Percentiles rank a stretch among this genome's conserved stretches.
These are phyloP conservation scores for Sporothrix inflata DNA, from an alignment of 2,329 filamentous ascomycete species.

Conservation along the genomic window DNA sequence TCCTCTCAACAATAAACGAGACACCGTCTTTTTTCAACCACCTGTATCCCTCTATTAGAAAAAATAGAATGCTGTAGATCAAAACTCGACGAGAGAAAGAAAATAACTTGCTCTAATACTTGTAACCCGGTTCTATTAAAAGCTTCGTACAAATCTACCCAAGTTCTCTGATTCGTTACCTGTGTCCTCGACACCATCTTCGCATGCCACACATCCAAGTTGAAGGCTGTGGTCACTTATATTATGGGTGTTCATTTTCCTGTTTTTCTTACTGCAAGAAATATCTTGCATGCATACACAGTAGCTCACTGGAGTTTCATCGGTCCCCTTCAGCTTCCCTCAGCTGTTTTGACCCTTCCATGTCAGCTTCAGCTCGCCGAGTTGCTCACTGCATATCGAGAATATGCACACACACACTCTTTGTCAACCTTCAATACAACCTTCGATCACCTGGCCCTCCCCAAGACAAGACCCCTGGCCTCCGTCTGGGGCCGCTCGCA, in stretches of 20 bases:
- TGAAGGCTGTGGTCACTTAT: neutral
- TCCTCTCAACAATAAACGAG: too few relatives aligned
- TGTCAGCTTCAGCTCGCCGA: neutral
- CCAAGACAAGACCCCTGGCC: neutral
- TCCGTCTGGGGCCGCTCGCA: conserved; percentile 5
- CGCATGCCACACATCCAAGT: neutral
- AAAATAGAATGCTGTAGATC: too few relatives aligned
- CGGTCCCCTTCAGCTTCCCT: too few relatives aligned
- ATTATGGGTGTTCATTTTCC: neutral
- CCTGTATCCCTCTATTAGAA: too few relatives aligned
- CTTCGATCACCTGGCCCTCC: neutral
- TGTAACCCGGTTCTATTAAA: too few relatives aligned
- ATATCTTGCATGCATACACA: neutral
- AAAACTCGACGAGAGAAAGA: too few relatives aligned
- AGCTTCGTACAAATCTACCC: too few relatives aligned
- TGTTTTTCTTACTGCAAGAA: neutral
- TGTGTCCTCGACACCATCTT: too few relatives aligned
- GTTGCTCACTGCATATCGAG: neutral
- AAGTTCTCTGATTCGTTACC: too few relatives aligned
- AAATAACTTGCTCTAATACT: too few relatives aligned
- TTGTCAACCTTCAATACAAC: neutral
- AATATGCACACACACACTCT: neutral
- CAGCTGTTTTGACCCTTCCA: neutral
- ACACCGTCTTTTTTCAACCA: too few relatives aligned
- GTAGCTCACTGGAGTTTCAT: neutral